Percentiles rank a stretch among this genome's conserved stretches.
Conservation (phyloP, 306 rosid genomes). For the Rubus parviflorus region DNA sequence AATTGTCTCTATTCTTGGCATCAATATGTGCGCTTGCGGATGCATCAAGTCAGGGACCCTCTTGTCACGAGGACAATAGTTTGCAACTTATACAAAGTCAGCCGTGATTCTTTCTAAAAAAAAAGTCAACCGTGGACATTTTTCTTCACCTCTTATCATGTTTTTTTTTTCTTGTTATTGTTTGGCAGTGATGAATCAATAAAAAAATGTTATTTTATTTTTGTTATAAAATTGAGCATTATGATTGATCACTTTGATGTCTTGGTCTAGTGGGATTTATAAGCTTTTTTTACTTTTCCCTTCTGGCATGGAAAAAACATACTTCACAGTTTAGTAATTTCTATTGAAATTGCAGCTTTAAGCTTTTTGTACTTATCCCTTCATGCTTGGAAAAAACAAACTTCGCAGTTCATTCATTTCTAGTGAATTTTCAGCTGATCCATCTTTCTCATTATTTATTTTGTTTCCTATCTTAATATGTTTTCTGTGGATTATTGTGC, state of each 20-base stretch:
- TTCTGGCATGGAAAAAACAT: not conserved
- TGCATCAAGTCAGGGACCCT: not conserved
- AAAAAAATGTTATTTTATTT: not conserved
- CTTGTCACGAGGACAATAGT: not conserved
- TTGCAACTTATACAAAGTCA: not conserved
- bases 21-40: too few relatives aligned
- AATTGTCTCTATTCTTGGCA: too few relatives aligned
- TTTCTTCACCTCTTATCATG: not conserved
- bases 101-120: not conserved
- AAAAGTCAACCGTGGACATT: not conserved
- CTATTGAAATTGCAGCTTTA: not conserved
- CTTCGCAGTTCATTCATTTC: not conserved
- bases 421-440: constrained; percentile 1
- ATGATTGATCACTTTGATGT: not conserved
- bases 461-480: not conserved
- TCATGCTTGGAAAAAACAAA: not conserved
- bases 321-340: not conserved
- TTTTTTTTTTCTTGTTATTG: not conserved
- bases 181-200: not conserved
- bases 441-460: constrained; percentile 12
- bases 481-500: not conserved
- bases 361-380: not conserved
- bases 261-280: not conserved
- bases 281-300: not conserved
- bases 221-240: not conserved